A percentile compares a stretch with the other conserved stretches of the same genome.
phyloP scores from a whole-genome alignment of 164 flowering plant species.

The Kingdonia uniflora region DNA sequence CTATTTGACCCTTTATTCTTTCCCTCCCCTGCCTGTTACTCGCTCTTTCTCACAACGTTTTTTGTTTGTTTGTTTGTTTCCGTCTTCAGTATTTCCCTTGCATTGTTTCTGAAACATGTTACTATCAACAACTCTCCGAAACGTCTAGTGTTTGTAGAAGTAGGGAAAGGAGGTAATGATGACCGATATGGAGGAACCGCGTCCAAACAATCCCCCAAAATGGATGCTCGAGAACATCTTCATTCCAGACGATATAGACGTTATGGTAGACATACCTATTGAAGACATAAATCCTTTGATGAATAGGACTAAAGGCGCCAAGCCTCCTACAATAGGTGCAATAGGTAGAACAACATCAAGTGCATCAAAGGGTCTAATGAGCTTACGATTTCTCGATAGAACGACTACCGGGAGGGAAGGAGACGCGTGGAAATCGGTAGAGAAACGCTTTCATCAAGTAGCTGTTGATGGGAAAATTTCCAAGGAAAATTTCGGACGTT shows the following conservation, averaged over 20 bases:
- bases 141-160: no score
- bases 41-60: no score
- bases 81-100: not conserved
- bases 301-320: not conserved
- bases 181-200: no score
- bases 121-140: slow-evolving; percentile 15
- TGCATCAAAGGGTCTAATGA: slow-evolving; percentile 44
- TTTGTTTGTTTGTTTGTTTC: not conserved
- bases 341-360: slow-evolving; percentile 24
- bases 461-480: slow-evolving; percentile 42
- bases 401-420: slow-evolving; percentile 53
- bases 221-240: slow-evolving; percentile 34
- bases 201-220: slow-evolving; percentile 17
- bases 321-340: not conserved
- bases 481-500: slow-evolving; percentile 62
- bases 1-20: no score
- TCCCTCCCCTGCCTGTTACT: no score
- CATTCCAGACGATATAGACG: slow-evolving; percentile 21
- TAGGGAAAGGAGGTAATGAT: no score
- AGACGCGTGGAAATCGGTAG: slow-evolving; percentile 65
- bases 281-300: slow-evolving; percentile 4
- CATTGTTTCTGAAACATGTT: not conserved
- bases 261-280: slow-evolving; percentile 19
- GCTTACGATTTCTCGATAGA: slow-evolving; percentile 69
- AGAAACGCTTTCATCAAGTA: slow-evolving; percentile 51